These are phyloP conservation scores for Meripilus lineatus DNA, from an alignment of 1,284 basidiomycete species.

Conservation along the genomic window DNA sequence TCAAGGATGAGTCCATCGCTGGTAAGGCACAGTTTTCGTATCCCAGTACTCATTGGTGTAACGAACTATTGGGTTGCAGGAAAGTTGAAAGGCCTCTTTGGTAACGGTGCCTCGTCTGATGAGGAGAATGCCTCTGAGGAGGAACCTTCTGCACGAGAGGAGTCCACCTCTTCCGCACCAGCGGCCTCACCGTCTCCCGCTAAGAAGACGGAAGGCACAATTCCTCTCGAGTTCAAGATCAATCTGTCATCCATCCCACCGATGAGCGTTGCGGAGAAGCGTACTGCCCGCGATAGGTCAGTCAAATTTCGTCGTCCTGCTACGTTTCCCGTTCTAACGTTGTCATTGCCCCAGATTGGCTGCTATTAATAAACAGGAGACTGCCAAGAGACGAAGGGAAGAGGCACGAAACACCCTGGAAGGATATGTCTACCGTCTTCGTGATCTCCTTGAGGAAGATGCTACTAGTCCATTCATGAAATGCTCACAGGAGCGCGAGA, in stretches of 20 bases:
- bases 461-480: slow-evolving; percentile 69
- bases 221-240: slow-evolving; percentile 59
- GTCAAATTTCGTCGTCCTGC: slow-evolving; percentile 18
- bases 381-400: slow-evolving; percentile 73
- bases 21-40: slow-evolving; percentile 38
- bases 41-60: slow-evolving; percentile 4
- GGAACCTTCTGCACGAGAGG: slow-evolving; percentile 11
- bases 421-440: slow-evolving; percentile 86
- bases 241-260: slow-evolving; percentile 63
- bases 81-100: slow-evolving; percentile 84
- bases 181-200: slow-evolving; percentile 19
- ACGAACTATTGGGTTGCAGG: slow-evolving; percentile 34
- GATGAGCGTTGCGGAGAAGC: slow-evolving; percentile 72
- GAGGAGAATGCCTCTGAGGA: slow-evolving; percentile 12
- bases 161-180: slow-evolving; percentile 16
- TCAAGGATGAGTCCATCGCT: slow-evolving; percentile 73
- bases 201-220: slow-evolving; percentile 41
- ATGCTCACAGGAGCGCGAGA: slow-evolving; percentile 73
- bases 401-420: slow-evolving; percentile 93
- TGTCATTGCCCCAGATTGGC: slow-evolving; percentile 49
- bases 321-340: neutral
- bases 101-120: slow-evolving; percentile 39
- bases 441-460: slow-evolving; percentile 75
- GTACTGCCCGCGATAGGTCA: slow-evolving; percentile 62
- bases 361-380: slow-evolving; percentile 77